phyloP scores from a whole-genome alignment of 345 rosid species.

The Odontarrhena argentea region DNA sequence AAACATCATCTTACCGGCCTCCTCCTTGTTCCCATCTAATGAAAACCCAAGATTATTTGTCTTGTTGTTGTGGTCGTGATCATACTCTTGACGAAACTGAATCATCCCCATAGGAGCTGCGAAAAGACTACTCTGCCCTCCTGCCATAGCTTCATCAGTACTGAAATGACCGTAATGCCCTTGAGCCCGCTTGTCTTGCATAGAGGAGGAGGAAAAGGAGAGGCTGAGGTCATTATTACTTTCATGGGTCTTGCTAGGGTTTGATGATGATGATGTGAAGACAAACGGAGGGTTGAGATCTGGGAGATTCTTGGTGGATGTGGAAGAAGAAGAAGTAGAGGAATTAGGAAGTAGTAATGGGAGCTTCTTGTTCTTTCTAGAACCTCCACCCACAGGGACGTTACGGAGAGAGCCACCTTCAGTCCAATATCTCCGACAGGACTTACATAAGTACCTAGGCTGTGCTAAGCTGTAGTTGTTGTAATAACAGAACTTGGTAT shows the following conservation, averaged over 20 bases:
- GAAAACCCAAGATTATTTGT: slow-evolving; percentile 31
- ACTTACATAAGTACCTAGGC: slow-evolving; percentile 44
- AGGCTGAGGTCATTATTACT: slow-evolving; percentile 34
- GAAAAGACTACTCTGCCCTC: slow-evolving; percentile 37
- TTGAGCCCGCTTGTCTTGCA: slow-evolving; percentile 30
- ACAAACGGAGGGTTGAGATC: slow-evolving; percentile 41
- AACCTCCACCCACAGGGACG: slow-evolving; percentile 44
- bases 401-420: slow-evolving; percentile 46
- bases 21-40: slow-evolving; percentile 25
- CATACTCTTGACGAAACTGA: slow-evolving; percentile 40
- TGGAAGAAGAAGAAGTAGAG: slow-evolving; percentile 20
- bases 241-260: slow-evolving; percentile 31
- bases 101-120: slow-evolving; percentile 38
- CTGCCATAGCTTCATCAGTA: slow-evolving; percentile 1
- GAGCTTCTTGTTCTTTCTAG: slow-evolving; percentile 43
- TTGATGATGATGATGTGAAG: slow-evolving; percentile 39
- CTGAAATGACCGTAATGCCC: slow-evolving; percentile 25
- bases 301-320: slow-evolving; percentile 36
- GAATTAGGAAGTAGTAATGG: slow-evolving; percentile 31
- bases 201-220: slow-evolving; percentile 24
- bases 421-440: slow-evolving; percentile 44
- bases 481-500: slow-evolving; percentile 45
- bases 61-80: slow-evolving; percentile 24
- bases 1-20: slow-evolving; percentile 25
- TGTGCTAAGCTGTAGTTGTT: slow-evolving; percentile 45